Conservation (phyloP, 1,284 basidiomycete species). For the Ganoderma resinaceum region DNA sequence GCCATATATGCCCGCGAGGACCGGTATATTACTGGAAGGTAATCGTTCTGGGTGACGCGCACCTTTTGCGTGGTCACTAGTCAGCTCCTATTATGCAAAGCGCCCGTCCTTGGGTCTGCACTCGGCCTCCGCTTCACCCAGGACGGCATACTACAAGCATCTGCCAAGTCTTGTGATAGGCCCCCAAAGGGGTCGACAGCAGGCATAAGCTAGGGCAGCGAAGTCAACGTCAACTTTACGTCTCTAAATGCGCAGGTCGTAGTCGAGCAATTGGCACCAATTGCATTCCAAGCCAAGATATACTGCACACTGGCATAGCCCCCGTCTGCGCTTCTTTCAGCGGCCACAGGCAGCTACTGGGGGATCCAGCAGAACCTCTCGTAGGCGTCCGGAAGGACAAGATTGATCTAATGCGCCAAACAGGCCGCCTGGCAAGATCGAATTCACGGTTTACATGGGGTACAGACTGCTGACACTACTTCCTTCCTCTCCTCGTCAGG, state of each 20-base stretch:
- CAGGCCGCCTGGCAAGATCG: background rate
- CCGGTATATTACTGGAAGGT: background rate
- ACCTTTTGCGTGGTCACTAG: background rate
- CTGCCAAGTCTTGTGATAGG: background rate
- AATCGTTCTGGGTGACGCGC: background rate
- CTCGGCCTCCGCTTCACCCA: background rate
- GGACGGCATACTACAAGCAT: no score
- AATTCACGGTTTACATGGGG: conserved; percentile 21
- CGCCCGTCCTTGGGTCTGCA: background rate
- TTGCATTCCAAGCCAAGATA: background rate
- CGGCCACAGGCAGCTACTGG: background rate
- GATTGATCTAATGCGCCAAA: background rate
- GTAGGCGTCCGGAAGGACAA: background rate
- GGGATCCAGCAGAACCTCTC: background rate
- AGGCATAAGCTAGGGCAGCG: background rate
- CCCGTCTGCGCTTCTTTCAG: background rate
- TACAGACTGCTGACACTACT: conserved; percentile 25
- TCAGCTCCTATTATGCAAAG: background rate
- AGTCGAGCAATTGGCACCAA: background rate
- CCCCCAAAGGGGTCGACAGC: background rate
- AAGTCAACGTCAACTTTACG: background rate
- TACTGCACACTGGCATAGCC: background rate
- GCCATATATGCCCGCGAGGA: background rate
- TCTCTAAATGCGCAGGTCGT: background rate
- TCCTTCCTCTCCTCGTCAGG: conserved; percentile 5